Base-by-base conservation (phyloP, 2,329 filamentous ascomycete genomes). In the Fusarium newnesense region DNA sequence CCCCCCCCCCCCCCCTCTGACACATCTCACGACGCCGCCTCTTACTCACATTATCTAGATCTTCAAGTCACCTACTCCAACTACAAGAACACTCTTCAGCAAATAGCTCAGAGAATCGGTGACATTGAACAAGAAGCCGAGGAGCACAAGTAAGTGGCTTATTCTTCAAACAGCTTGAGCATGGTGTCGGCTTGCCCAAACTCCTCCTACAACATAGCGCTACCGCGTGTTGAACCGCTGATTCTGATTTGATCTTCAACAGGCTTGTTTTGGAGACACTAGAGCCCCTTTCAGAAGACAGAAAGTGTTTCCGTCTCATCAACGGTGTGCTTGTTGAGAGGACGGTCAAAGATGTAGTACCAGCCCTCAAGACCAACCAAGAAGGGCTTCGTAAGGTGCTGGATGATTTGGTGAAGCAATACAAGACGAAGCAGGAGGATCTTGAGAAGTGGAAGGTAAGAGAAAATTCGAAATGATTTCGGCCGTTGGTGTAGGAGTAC, bases 281-380 rank as follows among this genome's bases (percentile, higher is more conserved):
- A 72, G 89, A 92, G 67, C 95, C 95, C 50, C 89, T 98, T 30
- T 88, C 94, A 2, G 89, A 87, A 73, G 93, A 97, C 75, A 93
- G 96, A 79, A 99, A 98, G 86, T 98, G 96, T 85, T 99, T 98
- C 85, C 95, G 96, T 77, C 94, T 99, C 90, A 97, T 99, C 82
- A 98, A 99, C 82, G 96, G 96, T 50, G 95, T 98, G 30, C 86
- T 99, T 66, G 94, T 97, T 60, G 96, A 99, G 86, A 90, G 95
- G 76, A 98, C 96, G 21, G 94, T 99, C 76, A 89, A 94, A 82
- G 96, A 98, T 82, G 94, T 99, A 18, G 87, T 97, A 62, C 96
- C 96, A 10, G 93, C 94, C 32, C 87, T 99, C 69, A 92, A 94
- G 85, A 98, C 95, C 26, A 98, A 99, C 81, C 93, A 94, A 32